These are phyloP conservation scores for Globisporangium takayamanum DNA, from an alignment of 352 stramenopile genomes.

Conservation along the genomic window DNA sequence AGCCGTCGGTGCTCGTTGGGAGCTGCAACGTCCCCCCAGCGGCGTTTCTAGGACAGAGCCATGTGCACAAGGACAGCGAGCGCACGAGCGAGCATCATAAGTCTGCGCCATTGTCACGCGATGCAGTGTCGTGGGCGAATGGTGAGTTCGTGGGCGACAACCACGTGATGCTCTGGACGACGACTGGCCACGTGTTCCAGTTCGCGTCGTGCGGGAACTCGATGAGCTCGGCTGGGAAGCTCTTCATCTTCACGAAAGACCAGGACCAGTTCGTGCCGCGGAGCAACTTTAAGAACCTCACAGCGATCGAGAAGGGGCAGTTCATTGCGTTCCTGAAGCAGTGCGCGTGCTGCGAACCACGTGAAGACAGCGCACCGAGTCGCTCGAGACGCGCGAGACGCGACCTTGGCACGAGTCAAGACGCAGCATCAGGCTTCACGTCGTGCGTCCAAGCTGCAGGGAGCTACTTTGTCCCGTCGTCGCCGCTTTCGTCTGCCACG, in stretches of 20 bases:
- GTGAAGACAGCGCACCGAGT: not conserved
- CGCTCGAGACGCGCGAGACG: not conserved
- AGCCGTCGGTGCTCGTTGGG: conserved; percentile 30
- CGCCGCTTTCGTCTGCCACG: conserved; percentile 5
- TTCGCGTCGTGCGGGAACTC: conserved; percentile 33
- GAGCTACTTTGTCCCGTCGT: conserved; percentile 14
- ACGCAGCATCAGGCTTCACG: conserved; percentile 32
- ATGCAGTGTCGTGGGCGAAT: conserved; percentile 44
- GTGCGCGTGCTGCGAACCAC: conserved; percentile 39
- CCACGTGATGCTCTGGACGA: conserved; percentile 63
- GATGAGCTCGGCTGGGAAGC: conserved; percentile 29
- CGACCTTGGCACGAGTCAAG: conserved; percentile 2
- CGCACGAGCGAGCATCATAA: not conserved
- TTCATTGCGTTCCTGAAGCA: conserved; percentile 48
- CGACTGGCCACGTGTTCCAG: conserved; percentile 52
- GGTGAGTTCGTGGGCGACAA: conserved; percentile 61
- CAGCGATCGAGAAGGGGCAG: conserved; percentile 41
- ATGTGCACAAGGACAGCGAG: not conserved
- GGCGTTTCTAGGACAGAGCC: conserved; percentile 17
- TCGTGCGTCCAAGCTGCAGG: conserved; percentile 28
- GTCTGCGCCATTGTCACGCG: not conserved
- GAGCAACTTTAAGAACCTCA: conserved; percentile 57
- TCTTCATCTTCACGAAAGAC: conserved; percentile 83
- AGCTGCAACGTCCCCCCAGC: conserved; percentile 47
- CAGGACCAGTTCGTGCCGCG: conserved; percentile 76